Conservation (phyloP, 768 basidiomycete genomes). For the Floccularia luteovirens region DNA sequence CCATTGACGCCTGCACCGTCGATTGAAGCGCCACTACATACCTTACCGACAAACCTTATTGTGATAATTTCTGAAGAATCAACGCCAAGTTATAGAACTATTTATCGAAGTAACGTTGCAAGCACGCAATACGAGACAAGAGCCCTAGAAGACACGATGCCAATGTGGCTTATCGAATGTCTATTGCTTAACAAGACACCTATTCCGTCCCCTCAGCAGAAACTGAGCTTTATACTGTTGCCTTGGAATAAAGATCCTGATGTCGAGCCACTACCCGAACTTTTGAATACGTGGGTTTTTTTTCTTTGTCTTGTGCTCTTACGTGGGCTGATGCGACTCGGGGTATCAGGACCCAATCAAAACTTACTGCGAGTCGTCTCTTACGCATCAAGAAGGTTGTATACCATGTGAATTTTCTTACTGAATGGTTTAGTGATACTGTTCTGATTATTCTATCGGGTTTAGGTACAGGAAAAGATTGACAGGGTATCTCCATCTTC, state of each 20-base stretch:
- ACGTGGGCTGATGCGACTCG: slow-evolving; percentile 2
- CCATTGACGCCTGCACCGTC: slow-evolving; percentile 60
- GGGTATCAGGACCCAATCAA: slow-evolving; percentile 55
- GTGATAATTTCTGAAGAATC: slow-evolving; percentile 81
- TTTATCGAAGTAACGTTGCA: slow-evolving; percentile 70
- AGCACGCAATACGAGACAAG: slow-evolving; percentile 33
- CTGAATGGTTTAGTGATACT: too few species aligned
- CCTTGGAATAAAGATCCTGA: slow-evolving; percentile 63
- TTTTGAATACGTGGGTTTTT: slow-evolving; percentile 73
- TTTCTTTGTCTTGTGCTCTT: neutral
- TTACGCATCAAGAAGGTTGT: slow-evolving; percentile 82
- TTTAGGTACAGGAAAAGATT: slow-evolving; percentile 80
- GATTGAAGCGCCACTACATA: slow-evolving; percentile 62
- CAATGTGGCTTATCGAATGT: slow-evolving; percentile 86
- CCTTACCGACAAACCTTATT: slow-evolving; percentile 50
- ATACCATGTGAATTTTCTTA: slow-evolving; percentile 52
- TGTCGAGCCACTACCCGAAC: slow-evolving; percentile 61
- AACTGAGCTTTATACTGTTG: slow-evolving; percentile 85
- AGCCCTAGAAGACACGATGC: slow-evolving; percentile 68
- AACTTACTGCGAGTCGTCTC: slow-evolving; percentile 82
- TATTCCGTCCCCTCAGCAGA: slow-evolving; percentile 43
- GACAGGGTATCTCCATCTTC: slow-evolving; percentile 41
- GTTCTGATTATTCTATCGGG: too few species aligned
- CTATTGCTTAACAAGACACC: slow-evolving; percentile 61
- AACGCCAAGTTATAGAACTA: slow-evolving; percentile 61